Conservation (phyloP, 1,284 basidiomycete genomes). For the Earliella scabrosa region DNA sequence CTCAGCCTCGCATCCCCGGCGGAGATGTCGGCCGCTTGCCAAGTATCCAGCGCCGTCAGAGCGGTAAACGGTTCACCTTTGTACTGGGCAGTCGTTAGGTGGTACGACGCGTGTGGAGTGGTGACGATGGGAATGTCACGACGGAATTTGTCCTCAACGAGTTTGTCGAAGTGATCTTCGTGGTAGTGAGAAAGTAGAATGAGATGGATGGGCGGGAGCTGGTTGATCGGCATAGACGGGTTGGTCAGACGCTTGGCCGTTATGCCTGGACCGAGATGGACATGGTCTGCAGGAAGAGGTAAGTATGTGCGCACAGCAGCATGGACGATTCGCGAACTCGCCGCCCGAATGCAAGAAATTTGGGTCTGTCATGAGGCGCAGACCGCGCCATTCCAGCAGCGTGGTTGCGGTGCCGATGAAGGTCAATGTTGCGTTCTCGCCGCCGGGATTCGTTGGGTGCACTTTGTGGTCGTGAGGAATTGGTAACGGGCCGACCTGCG, state of each 20-base stretch:
- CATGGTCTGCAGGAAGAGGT: conserved; percentile 16
- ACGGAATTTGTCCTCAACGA: conserved; percentile 31
- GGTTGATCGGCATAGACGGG: conserved; percentile 24
- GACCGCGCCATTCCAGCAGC: conserved; percentile 26
- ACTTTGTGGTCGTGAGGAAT: conserved; percentile 6
- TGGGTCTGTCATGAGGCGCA: conserved; percentile 35
- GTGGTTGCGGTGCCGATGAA: conserved; percentile 31
- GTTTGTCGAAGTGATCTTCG: conserved; percentile 34
- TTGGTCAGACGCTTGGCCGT: conserved; percentile 30
- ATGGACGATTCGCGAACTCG: background rate
- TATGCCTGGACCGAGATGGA: conserved; percentile 31
- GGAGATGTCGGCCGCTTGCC: conserved; percentile 25
- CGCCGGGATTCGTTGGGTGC: conserved; percentile 7
- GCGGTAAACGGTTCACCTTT: conserved; percentile 22
- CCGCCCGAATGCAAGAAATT: conserved; percentile 28
- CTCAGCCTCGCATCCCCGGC: conserved; percentile 9
- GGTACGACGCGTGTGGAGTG: conserved; percentile 27
- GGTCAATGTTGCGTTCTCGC: conserved; percentile 13
- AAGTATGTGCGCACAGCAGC: background rate
- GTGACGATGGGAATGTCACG: conserved; percentile 34
- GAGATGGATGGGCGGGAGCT: conserved; percentile 21
- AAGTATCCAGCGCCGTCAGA: conserved; percentile 30
- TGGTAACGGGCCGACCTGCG: conserved; percentile 4
- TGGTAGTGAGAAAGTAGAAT: conserved; percentile 31
- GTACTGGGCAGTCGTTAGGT: conserved; percentile 12